Conservation (phyloP, 192 early-diverging fungal genomes). For the Umbelopsis sp. region DNA sequence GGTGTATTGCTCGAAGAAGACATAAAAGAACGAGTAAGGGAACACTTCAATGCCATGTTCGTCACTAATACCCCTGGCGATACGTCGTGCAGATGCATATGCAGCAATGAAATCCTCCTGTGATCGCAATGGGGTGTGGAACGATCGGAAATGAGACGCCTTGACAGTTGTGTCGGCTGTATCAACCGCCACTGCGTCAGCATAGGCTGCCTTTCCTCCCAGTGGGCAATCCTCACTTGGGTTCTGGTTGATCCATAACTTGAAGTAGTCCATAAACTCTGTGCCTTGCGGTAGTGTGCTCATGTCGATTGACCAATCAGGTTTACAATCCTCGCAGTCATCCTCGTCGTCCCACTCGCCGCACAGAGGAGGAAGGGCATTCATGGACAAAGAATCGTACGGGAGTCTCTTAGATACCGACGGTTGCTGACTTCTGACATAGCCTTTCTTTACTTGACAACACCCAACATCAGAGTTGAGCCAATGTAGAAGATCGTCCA, state of each 20-base stretch:
- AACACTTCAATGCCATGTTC: conserved; percentile 51
- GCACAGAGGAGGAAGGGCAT: conserved; percentile 29
- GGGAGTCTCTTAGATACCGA: background rate
- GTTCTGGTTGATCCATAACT: conserved; percentile 50
- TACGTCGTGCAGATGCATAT: conserved; percentile 56
- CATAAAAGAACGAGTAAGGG: conserved; percentile 65
- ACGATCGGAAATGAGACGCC: conserved; percentile 65
- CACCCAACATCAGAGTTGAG: conserved; percentile 60
- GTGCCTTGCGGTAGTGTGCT: conserved; percentile 53
- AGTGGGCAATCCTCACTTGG: conserved; percentile 60
- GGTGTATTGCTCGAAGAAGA: conserved; percentile 71
- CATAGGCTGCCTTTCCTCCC: conserved; percentile 66
- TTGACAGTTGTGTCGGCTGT: conserved; percentile 37
- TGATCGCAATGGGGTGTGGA: conserved; percentile 55
- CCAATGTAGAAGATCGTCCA: conserved; percentile 70
- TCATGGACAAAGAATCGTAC: conserved; percentile 9
- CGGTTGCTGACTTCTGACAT: background rate
- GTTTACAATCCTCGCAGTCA: conserved; percentile 43
- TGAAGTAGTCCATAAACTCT: conserved; percentile 54
- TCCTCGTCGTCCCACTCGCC: conserved; percentile 53
- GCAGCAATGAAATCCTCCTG: conserved; percentile 63
- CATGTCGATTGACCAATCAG: conserved; percentile 60
- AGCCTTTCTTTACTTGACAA: conserved; percentile 49
- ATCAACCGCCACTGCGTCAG: conserved; percentile 54
- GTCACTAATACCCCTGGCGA: conserved; percentile 48